A percentile compares a stretch with the other conserved stretches of the same genome.
Evolutionary conservation across 2,329 filamentous ascomycete species (phyloP).

Genomic region (Fusarium coffeatum): DNA sequence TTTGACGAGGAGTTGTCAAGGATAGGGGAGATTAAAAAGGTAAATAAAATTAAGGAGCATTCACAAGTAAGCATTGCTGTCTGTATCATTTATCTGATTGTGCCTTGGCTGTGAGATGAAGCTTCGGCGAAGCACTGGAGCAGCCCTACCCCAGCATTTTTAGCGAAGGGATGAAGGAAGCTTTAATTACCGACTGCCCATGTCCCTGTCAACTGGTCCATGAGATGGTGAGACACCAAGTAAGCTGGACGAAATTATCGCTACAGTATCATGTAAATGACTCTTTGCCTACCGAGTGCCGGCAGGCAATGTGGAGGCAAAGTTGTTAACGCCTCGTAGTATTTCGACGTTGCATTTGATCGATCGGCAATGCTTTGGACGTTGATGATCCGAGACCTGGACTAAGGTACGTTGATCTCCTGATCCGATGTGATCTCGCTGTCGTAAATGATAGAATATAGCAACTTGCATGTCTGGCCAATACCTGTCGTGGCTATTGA

Average conservation of each 20-base stretch:
- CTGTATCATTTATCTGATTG: not conserved
- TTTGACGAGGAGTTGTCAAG: not conserved
- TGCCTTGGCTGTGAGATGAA: not conserved
- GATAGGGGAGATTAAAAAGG: conserved; percentile 5
- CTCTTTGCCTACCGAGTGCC: not conserved
- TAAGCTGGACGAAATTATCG: not conserved
- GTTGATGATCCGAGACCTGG: conserved; percentile 7
- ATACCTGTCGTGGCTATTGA: conserved; percentile 6
- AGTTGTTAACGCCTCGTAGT: not conserved
- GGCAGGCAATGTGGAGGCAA: not conserved
- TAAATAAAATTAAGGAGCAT: conserved; percentile 6
- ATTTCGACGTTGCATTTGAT: conserved; percentile 10
- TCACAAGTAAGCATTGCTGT: not conserved
- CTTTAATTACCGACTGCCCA: not conserved
- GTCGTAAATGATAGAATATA: conserved; percentile 27
- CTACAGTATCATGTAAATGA: not conserved
- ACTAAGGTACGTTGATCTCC: not conserved
- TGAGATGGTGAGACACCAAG: not conserved
- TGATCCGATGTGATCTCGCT: conserved; percentile 16
- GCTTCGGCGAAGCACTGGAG: not conserved
- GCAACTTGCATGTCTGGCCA: not conserved
- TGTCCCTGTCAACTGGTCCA: not conserved
- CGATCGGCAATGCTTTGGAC: conserved; percentile 12
- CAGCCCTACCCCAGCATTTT: not conserved
- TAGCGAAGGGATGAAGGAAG: not conserved